phyloP scores from a whole-genome alignment of 2,329 filamentous ascomycete species.

The Aquanectria penicillioides region DNA sequence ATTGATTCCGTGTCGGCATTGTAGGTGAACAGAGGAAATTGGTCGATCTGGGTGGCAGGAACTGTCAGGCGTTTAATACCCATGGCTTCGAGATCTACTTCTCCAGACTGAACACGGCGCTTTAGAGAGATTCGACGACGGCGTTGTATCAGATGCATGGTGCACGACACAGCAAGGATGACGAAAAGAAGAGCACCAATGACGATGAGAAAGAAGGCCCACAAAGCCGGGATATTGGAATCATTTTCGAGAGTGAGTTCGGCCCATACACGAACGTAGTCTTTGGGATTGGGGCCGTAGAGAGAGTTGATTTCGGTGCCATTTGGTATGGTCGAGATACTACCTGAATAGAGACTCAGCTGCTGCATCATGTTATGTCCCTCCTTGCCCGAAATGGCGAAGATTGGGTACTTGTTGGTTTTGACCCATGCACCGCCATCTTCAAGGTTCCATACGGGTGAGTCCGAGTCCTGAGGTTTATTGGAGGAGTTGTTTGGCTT shows the following conservation, averaged over 20 bases:
- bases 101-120: constrained; percentile 77
- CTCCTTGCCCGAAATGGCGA: constrained; percentile 76
- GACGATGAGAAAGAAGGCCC: constrained; percentile 81
- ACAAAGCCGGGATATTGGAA: constrained; percentile 74
- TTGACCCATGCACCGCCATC: constrained; percentile 78
- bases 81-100: constrained; percentile 86
- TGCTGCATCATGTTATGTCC: constrained; percentile 77
- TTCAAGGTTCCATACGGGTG: constrained; percentile 75
- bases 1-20: constrained; percentile 61
- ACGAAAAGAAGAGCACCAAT: constrained; percentile 76
- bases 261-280: constrained; percentile 70
- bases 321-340: constrained; percentile 70
- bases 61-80: constrained; percentile 87
- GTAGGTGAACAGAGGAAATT: constrained; percentile 84
- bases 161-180: constrained; percentile 71
- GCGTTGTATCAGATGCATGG: constrained; percentile 82
- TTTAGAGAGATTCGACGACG: constrained; percentile 74
- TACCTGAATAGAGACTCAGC: constrained; percentile 81
- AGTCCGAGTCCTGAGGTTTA: constrained; percentile 72
- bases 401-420: constrained; percentile 80
- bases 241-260: constrained; percentile 59
- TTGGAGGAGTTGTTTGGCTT: constrained; percentile 63
- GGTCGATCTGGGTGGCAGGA: constrained; percentile 74
- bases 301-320: constrained; percentile 64
- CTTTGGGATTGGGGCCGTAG: constrained; percentile 64